Conservation (phyloP, 2,329 filamentous ascomycete species). For the Monosporascus sp. region DNA sequence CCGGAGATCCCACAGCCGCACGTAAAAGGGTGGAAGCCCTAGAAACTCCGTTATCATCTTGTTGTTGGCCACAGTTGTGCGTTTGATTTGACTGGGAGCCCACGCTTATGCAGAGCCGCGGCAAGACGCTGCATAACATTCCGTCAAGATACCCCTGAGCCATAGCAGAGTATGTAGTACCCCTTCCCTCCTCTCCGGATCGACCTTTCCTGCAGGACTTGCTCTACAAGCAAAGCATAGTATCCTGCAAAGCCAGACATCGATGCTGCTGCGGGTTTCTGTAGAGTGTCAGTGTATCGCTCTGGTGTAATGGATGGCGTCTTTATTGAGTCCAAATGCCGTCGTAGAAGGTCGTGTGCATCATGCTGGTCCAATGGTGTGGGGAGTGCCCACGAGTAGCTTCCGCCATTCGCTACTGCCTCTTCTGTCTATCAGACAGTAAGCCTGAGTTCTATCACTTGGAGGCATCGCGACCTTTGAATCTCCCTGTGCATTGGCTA, state of each 20-base stretch:
- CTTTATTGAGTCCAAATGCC: conserved; percentile 18
- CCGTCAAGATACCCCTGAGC: conserved; percentile 26
- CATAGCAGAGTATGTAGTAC: conserved; percentile 26
- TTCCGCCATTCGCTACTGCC: conserved; percentile 28
- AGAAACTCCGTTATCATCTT: conserved; percentile 26
- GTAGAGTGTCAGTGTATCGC: not conserved
- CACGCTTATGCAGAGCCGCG: conserved; percentile 19
- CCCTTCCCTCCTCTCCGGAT: conserved; percentile 25
- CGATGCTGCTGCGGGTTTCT: conserved; percentile 23
- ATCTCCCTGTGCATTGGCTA: not conserved
- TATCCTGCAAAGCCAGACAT: conserved; percentile 27
- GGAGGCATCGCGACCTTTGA: conserved; percentile 24
- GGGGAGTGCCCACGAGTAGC: conserved; percentile 29
- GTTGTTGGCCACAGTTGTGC: conserved; percentile 24
- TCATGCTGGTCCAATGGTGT: conserved; percentile 23
- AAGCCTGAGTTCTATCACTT: conserved; percentile 17
- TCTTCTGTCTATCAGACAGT: conserved; percentile 18
- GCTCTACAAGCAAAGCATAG: conserved; percentile 23
- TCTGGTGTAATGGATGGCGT: conserved; percentile 21
- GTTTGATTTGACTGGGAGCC: conserved; percentile 21
- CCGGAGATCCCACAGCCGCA: conserved; percentile 20
- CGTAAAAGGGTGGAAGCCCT: conserved; percentile 22
- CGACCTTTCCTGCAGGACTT: conserved; percentile 21
- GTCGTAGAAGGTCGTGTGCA: conserved; percentile 23
- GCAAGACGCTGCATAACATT: conserved; percentile 24